Conservation (phyloP, 1,139 yeast genomes). For the Geotrichum macrosporum region DNA sequence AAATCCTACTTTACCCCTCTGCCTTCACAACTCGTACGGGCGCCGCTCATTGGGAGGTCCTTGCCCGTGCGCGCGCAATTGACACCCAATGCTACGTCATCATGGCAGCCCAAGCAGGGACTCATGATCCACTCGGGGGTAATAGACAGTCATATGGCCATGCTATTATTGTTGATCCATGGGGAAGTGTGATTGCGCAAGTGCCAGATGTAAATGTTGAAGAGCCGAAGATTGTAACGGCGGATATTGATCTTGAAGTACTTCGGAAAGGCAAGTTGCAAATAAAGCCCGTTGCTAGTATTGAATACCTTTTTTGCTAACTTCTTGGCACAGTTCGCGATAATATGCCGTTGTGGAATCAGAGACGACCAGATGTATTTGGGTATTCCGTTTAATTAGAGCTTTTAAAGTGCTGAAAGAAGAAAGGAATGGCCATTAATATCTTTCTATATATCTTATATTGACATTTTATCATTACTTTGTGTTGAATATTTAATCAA, state of each 20-base stretch:
- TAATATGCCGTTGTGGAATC: slow-evolving; percentile 74
- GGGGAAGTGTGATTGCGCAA: slow-evolving; percentile 76
- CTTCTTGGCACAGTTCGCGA: slow-evolving; percentile 43
- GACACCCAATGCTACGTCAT: slow-evolving; percentile 84
- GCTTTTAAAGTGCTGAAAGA: no score
- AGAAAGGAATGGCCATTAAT: no score
- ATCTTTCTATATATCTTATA: no score
- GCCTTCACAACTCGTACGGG: slow-evolving; percentile 94
- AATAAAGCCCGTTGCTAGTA: no score
- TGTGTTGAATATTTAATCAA: slow-evolving; percentile 1
- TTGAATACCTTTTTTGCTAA: no score
- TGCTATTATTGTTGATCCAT: slow-evolving; percentile 78
- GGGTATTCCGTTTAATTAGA: slow-evolving; percentile 24
- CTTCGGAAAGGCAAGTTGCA: slow-evolving; percentile 48
- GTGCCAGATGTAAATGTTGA: slow-evolving; percentile 49
- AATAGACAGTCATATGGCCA: slow-evolving; percentile 71
- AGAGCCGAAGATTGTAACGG: slow-evolving; percentile 55
- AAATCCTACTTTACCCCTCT: slow-evolving; percentile 75
- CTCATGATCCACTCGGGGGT: slow-evolving; percentile 51
- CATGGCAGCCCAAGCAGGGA: slow-evolving; percentile 89
- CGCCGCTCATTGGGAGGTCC: slow-evolving; percentile 77
- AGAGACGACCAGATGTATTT: slow-evolving; percentile 60
- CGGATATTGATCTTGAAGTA: slow-evolving; percentile 59
- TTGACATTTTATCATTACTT: no score
- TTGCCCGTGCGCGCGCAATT: slow-evolving; percentile 79